Conservation (phyloP, 1,139 yeast species). For the Pneumocystis carinii region DNA sequence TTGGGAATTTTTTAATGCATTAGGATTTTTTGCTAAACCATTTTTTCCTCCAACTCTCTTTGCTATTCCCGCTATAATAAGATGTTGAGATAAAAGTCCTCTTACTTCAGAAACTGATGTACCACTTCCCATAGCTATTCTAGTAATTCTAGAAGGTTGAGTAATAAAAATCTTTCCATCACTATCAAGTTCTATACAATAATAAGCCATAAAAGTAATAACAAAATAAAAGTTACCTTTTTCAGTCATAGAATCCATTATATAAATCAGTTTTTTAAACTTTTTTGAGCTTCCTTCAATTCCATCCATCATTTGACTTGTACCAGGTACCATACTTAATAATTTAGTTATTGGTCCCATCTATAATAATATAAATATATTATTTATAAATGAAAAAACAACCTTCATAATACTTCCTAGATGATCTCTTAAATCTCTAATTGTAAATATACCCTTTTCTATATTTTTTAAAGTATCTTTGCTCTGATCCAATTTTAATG, state of each 20-base stretch:
- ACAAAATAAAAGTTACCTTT: conserved; percentile 20
- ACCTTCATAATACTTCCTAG: conserved; percentile 78
- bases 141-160: conserved; percentile 69
- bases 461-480: conserved; percentile 74
- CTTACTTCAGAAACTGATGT: conserved; percentile 87
- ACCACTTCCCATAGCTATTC: conserved; percentile 95
- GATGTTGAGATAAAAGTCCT: conserved; percentile 79
- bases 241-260: conserved; percentile 93
- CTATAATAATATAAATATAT: background rate
- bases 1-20: conserved; percentile 16
- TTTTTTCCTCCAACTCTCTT: conserved; percentile 44
- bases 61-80: conserved; percentile 93
- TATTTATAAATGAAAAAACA: background rate
- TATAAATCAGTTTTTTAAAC: conserved; percentile 76
- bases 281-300: conserved; percentile 64
- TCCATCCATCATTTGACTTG: conserved; percentile 69
- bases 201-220: background rate
- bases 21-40: conserved; percentile 27
- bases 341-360: conserved; percentile 93
- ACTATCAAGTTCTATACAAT: conserved; percentile 51
- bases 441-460: conserved; percentile 87
- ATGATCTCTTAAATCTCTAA: conserved; percentile 84
- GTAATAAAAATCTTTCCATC: conserved; percentile 73
- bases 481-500: conserved; percentile 77
- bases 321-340: conserved; percentile 88